A percentile compares a stretch with the other conserved stretches of the same genome.
Conservation (phyloP, 1,284 basidiomycete genomes). For the Trichosporon coremiiforme region DNA sequence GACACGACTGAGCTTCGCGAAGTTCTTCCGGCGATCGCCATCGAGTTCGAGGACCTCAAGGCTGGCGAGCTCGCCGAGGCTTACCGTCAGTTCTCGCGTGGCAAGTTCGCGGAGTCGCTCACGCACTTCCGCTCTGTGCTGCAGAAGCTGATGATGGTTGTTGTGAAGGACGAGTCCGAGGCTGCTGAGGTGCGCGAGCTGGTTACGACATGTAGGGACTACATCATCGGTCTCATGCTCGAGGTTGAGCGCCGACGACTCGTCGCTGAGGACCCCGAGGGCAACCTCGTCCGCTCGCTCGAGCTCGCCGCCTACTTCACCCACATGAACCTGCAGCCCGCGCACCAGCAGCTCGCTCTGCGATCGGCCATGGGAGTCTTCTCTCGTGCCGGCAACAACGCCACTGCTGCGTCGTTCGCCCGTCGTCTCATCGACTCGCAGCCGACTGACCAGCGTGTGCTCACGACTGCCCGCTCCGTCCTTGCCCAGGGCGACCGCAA, state of each 20-base stretch:
- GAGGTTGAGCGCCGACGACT: conserved; percentile 88
- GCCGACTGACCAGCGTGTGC: conserved; percentile 77
- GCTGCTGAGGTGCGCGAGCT: conserved; percentile 86
- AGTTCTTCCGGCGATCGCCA: conserved; percentile 74
- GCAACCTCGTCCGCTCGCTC: conserved; percentile 75
- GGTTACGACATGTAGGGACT: conserved; percentile 83
- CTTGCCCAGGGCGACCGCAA: conserved; percentile 92
- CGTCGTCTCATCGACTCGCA: conserved; percentile 83
- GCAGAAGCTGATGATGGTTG: conserved; percentile 75
- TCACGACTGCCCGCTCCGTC: conserved; percentile 73
- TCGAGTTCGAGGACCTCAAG: conserved; percentile 72
- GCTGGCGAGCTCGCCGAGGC: conserved; percentile 78
- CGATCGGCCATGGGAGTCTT: conserved; percentile 90
- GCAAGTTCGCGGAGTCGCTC: conserved; percentile 86
- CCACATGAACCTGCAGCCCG: conserved; percentile 82
- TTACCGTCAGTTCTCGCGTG: conserved; percentile 79
- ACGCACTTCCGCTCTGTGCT: conserved; percentile 77
- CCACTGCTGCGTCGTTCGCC: conserved; percentile 89
- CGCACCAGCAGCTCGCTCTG: conserved; percentile 87
- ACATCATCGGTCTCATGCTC: conserved; percentile 88
- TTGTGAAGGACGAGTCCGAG: conserved; percentile 79
- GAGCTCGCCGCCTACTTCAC: conserved; percentile 98
- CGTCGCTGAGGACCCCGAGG: conserved; percentile 73
- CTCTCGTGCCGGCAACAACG: conserved; percentile 89
- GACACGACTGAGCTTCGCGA: conserved; percentile 75